A percentile compares a stretch with the other conserved stretches of the same genome.
These are phyloP conservation scores for Spizellomyces punctatus DNA, from an alignment of 192 early-diverging fungal genomes.

Conservation along the genomic window DNA sequence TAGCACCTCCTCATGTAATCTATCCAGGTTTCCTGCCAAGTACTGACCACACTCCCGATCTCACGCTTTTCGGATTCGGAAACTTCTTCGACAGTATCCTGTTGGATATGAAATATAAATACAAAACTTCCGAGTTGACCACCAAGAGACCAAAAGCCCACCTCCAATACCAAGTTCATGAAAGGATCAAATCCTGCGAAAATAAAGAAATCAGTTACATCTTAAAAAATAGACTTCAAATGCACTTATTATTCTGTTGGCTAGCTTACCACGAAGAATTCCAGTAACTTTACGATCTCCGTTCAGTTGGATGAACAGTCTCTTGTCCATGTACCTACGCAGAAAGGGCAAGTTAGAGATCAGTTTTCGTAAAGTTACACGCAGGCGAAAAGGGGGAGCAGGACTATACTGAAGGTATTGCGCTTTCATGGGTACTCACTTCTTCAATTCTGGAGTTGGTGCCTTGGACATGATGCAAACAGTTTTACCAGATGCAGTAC, in stretches of 20 bases:
- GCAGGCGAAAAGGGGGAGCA: not conserved
- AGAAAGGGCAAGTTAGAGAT: not conserved
- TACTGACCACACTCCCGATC: conserved; percentile 85
- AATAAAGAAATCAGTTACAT: not conserved
- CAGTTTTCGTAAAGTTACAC: too few species aligned
- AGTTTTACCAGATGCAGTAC: not conserved
- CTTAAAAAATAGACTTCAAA: not conserved
- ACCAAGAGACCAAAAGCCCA: not conserved
- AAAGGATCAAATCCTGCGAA: conserved; percentile 90
- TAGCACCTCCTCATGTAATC: not conserved
- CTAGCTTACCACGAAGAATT: conserved; percentile 73
- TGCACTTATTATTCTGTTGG: not conserved
- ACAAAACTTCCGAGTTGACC: not conserved
- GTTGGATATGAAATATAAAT: not conserved
- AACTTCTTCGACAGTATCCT: conserved; percentile 81
- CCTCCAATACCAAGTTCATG: conserved; percentile 97
- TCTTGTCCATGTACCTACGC: conserved; percentile 88
- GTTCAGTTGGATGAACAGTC: conserved; percentile 87
- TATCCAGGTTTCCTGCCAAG: not conserved
- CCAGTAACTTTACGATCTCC: conserved; percentile 90
- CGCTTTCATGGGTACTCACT: conserved; percentile 29
- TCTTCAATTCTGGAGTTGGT: conserved; percentile 65
- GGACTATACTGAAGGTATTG: not conserved
- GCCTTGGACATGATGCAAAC: conserved; percentile 59
- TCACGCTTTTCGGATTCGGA: conserved; percentile 64